Evolutionary conservation across 2,329 filamentous ascomycete genomes (phyloP).

Genomic region (Orbilia brochopaga): DNA sequence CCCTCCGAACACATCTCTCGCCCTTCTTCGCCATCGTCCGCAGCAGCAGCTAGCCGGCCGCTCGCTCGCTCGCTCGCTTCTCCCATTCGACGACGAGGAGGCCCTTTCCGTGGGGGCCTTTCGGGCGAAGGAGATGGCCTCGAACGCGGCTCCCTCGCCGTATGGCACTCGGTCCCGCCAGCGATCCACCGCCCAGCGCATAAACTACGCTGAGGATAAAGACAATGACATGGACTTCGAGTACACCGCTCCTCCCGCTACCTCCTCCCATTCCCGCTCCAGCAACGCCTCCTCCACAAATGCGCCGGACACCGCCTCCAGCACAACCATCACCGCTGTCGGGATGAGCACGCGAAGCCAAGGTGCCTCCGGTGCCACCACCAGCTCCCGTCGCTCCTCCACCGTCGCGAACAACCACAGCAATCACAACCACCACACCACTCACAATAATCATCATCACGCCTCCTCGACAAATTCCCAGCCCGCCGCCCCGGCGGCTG

Average conservation of each 20-base stretch:
- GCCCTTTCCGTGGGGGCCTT: constrained; percentile 33
- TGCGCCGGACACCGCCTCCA: constrained; percentile 66
- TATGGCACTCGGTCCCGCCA: constrained; percentile 96
- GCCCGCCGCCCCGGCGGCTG: constrained; percentile 4
- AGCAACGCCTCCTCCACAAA: constrained; percentile 57
- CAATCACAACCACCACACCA: neutral
- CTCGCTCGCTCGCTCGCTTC: constrained; percentile 8
- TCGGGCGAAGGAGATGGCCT: constrained; percentile 55
- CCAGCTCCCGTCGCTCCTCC: constrained; percentile 58
- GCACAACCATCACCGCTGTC: constrained; percentile 59
- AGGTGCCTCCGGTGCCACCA: constrained; percentile 40
- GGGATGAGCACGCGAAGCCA: constrained; percentile 51
- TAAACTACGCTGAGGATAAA: constrained; percentile 94
- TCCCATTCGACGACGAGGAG: no score
- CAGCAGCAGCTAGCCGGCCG: constrained; percentile 20
- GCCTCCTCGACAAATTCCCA: constrained; percentile 15
- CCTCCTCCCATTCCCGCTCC: constrained; percentile 54
- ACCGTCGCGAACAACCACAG: constrained; percentile 51
- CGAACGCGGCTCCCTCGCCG: constrained; percentile 66
- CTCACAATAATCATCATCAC: neutral
- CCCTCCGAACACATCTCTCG: neutral
- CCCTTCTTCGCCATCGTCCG: constrained; percentile 9
- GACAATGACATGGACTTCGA: constrained; percentile 92
- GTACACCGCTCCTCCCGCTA: constrained; percentile 63
- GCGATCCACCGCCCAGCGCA: constrained; percentile 76